Base-by-base conservation (phyloP, 2,329 filamentous ascomycete species). In the Xylariaceae sp. region DNA sequence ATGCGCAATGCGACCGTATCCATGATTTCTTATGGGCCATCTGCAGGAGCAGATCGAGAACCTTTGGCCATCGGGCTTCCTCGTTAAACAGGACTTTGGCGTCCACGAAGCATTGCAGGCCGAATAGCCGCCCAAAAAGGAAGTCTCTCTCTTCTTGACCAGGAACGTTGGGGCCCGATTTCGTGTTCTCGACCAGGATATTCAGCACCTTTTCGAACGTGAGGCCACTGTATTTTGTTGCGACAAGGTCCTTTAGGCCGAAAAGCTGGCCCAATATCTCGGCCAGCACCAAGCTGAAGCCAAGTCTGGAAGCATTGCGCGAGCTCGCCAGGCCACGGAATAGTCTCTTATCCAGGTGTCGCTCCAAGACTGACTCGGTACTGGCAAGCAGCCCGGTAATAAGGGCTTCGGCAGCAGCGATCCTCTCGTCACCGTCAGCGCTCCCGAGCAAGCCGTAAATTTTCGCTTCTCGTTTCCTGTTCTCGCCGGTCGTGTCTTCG, bases 271-370 rank as follows among this genome's bases (percentile, higher is more conserved):
- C 70, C 28, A 94, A 56, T 7, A 93, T 64, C 58, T 95, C 89
- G 0, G 88, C 83, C 45, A 96, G 64, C 0, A 90, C 90, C 35
- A 95, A 70, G 34, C 87, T 94, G 57, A 94, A 95, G 3, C 92
- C 92, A 32, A 92, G 65, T 17, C 92, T 75, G 13, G 90, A 87
- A 10, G 85, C 86, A 63, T 94, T 94, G 37, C 87, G 80, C 35
- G 87, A 82, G 56, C 88, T 95, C 40, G 89, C 88, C 13, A 96
- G 76, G 25, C 92, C 92, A 35, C 85, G 78, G 56, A 95, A 86
- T 23, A 98, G 67, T 17, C 83, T 72, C 52, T 75, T 74, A 43
- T 77, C 72, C 19, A 81, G 60, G 46, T 81, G 77, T 38, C 74
- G 63, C 45, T 68, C 57, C 11, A 81, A 60, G 3, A 74, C 68